A percentile compares a stretch with the other conserved stretches of the same genome.
phyloP scores from a whole-genome alignment of 192 early-diverging fungal genomes.

The Coemansia sp. region DNA sequence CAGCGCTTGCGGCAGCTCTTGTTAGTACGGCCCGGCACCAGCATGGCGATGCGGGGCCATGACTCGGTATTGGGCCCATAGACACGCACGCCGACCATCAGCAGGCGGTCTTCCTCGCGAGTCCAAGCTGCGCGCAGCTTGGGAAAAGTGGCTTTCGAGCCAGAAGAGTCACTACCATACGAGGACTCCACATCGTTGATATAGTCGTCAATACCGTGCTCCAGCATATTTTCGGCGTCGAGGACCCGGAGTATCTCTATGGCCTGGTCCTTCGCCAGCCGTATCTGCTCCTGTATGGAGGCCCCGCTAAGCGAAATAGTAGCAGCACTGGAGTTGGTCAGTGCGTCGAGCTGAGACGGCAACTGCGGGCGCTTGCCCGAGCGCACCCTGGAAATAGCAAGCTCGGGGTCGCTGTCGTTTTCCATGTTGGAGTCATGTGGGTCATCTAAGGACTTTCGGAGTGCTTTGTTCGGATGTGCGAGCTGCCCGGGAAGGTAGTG shows the following conservation, averaged over 20 bases:
- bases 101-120: conserved; percentile 69
- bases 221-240: conserved; percentile 25
- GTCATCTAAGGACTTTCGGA: conserved; percentile 11
- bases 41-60: conserved; percentile 74
- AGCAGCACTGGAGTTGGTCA: conserved; percentile 1
- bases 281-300: conserved; percentile 26
- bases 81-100: conserved; percentile 68
- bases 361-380: not conserved
- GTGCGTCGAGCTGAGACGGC: conserved; percentile 4
- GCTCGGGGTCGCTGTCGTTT: not conserved
- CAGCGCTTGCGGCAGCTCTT: conserved; percentile 80
- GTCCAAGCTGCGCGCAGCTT: conserved; percentile 68
- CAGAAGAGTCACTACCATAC: conserved; percentile 23
- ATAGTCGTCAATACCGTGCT: conserved; percentile 21
- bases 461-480: conserved; percentile 47
- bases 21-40: conserved; percentile 75
- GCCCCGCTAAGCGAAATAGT: conserved; percentile 2
- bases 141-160: conserved; percentile 29
- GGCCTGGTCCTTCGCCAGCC: conserved; percentile 38
- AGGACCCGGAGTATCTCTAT: conserved; percentile 32
- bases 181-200: conserved; percentile 38
- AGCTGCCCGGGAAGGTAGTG: conserved; percentile 47
- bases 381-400: not conserved
- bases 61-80: conserved; percentile 76
- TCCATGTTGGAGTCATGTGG: conserved; percentile 1